Evolutionary conservation across 208 protist species (phyloP).

Genomic region (Trypanosoma melophagium): DNA sequence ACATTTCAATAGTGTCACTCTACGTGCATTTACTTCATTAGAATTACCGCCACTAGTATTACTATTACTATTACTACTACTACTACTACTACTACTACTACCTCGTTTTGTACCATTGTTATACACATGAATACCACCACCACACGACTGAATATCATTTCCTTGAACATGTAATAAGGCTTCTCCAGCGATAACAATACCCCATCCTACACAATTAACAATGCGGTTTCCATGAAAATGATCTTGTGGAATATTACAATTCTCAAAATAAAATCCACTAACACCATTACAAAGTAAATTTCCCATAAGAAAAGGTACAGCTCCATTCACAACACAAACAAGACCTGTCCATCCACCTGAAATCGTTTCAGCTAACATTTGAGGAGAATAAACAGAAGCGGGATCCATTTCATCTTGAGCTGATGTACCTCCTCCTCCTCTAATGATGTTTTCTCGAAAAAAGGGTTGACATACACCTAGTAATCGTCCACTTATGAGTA

Average conservation of each 20-base stretch:
- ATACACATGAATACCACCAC: slow-evolving; percentile 33
- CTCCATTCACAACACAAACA: slow-evolving; percentile 30
- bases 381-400: slow-evolving; percentile 11
- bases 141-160: slow-evolving; percentile 39
- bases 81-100: background rate
- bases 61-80: background rate
- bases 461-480: slow-evolving; percentile 14
- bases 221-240: slow-evolving; percentile 41
- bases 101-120: background rate
- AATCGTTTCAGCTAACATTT: slow-evolving; percentile 19
- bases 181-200: slow-evolving; percentile 17
- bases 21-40: background rate
- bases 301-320: slow-evolving; percentile 26
- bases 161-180: slow-evolving; percentile 13
- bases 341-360: slow-evolving; percentile 19
- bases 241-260: slow-evolving; percentile 24
- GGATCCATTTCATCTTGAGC: slow-evolving; percentile 27
- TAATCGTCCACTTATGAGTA: slow-evolving; percentile 33
- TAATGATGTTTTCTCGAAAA: slow-evolving; percentile 49
- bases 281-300: slow-evolving; percentile 45
- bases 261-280: slow-evolving; percentile 35
- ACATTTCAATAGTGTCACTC: slow-evolving; percentile 20
- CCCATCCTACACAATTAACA: slow-evolving; percentile 35
- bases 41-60: too few relatives aligned
- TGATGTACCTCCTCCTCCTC: slow-evolving; percentile 24